Percentiles rank a stretch among this genome's conserved stretches.
Conservation (phyloP, 768 basidiomycete species). For the Cyclocybe cylindracea region DNA sequence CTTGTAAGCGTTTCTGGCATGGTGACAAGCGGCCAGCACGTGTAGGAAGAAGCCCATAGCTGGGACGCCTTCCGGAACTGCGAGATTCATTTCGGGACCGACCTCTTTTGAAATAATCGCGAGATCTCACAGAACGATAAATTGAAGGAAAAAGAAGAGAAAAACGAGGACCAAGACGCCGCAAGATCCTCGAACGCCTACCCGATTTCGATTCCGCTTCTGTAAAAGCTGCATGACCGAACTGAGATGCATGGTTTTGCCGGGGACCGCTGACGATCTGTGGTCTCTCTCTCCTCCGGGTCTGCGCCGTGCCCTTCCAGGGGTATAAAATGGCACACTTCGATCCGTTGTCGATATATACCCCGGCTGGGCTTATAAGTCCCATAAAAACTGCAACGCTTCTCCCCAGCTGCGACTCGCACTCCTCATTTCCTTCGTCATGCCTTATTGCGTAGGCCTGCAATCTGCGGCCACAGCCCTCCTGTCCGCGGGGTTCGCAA, state of each 20-base stretch:
- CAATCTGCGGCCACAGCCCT: conserved; percentile 50
- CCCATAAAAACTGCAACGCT: conserved; percentile 23
- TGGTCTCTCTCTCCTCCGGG: conserved; percentile 30
- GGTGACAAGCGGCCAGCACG: conserved; percentile 26
- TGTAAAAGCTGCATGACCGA: conserved; percentile 28
- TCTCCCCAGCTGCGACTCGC: conserved; percentile 20
- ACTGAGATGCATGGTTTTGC: conserved; percentile 33
- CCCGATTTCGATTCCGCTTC: conserved; percentile 28
- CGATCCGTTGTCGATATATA: conserved; percentile 24
- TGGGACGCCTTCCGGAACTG: conserved; percentile 19
- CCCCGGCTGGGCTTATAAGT: conserved; percentile 30
- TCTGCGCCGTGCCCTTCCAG: conserved; percentile 24
- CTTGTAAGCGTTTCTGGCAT: conserved; percentile 9
- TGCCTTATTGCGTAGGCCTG: conserved; percentile 54
- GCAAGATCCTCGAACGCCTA: conserved; percentile 22
- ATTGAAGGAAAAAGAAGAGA: conserved; percentile 11
- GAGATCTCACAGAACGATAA: conserved; percentile 20
- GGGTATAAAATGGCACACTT: conserved; percentile 28
- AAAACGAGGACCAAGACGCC: conserved; percentile 14
- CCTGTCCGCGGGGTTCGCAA: conserved; percentile 50
- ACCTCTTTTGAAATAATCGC: conserved; percentile 16
- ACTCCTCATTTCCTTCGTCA: conserved; percentile 27
- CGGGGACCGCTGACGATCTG: conserved; percentile 27
- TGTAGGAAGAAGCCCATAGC: conserved; percentile 21
- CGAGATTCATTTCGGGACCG: conserved; percentile 35